These are phyloP conservation scores for Peronospora farinosa DNA, from an alignment of 352 stramenopile genomes.

Conservation along the genomic window DNA sequence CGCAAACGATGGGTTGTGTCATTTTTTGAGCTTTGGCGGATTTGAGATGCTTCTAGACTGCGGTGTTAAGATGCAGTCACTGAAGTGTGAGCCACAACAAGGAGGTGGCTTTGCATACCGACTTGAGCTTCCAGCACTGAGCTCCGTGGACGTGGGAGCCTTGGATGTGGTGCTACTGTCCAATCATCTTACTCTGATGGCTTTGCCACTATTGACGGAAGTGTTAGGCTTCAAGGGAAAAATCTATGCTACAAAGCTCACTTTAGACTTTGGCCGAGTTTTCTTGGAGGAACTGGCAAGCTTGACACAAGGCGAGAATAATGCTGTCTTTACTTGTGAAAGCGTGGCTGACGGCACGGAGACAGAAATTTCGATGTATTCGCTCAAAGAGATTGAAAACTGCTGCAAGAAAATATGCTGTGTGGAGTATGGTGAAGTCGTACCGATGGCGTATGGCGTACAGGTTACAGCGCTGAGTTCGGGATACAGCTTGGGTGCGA, in stretches of 20 bases:
- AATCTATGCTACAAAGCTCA: conserved; percentile 70
- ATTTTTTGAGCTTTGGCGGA: conserved; percentile 74
- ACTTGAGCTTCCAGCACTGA: conserved; percentile 34
- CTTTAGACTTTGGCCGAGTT: conserved; percentile 58
- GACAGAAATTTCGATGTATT: conserved; percentile 29
- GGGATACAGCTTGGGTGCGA: conserved; percentile 60
- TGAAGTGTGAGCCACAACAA: background rate
- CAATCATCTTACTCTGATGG: conserved; percentile 62
- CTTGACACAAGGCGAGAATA: conserved; percentile 16
- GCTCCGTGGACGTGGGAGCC: conserved; percentile 47
- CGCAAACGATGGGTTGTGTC: conserved; percentile 63
- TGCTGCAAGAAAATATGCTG: conserved; percentile 41
- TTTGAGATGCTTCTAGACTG: conserved; percentile 81
- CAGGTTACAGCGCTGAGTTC: conserved; percentile 70
- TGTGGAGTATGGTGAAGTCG: conserved; percentile 59
- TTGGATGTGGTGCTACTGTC: conserved; percentile 73
- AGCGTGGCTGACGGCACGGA: conserved; percentile 17
- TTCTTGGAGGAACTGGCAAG: conserved; percentile 60
- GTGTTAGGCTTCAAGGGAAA: conserved; percentile 63
- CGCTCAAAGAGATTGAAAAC: conserved; percentile 39
- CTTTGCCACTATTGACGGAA: conserved; percentile 70
- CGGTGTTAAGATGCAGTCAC: conserved; percentile 32
- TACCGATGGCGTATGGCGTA: conserved; percentile 57
- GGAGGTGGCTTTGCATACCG: conserved; percentile 12
- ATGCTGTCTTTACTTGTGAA: conserved; percentile 27